These are phyloP conservation scores for Nissolia schottii DNA, from an alignment of 306 rosid genomes.

Conservation along the genomic window DNA sequence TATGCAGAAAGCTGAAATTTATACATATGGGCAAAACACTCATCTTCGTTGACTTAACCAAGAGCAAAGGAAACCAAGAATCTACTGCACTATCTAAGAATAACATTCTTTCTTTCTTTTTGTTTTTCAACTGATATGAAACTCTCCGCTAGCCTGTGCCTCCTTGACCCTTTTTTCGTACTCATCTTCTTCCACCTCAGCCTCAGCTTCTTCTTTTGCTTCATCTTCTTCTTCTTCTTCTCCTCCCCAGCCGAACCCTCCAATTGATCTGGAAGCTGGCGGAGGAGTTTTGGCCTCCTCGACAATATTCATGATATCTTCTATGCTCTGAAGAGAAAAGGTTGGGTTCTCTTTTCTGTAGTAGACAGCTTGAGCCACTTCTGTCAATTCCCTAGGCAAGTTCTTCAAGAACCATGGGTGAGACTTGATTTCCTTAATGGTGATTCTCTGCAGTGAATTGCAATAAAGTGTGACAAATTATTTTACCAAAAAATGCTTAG, in stretches of 20 bases:
- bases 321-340: conserved; percentile 63
- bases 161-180: conserved; percentile 74
- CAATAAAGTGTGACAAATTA: conserved; percentile 26
- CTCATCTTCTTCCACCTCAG: conserved; percentile 53
- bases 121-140: conserved; percentile 34
- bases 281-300: conserved; percentile 66
- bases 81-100: conserved; percentile 29
- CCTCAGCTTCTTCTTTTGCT: conserved; percentile 32
- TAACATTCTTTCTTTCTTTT: background rate
- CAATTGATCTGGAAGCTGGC: conserved; percentile 46
- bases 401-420: conserved; percentile 84
- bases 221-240: conserved; percentile 52
- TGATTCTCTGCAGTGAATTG: conserved; percentile 55
- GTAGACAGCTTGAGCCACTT: conserved; percentile 65
- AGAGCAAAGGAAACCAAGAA: conserved; percentile 39
- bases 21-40: conserved; percentile 36
- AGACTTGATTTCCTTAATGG: conserved; percentile 73
- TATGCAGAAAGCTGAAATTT: conserved; percentile 35
- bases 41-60: conserved; percentile 18
- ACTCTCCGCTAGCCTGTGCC: conserved; percentile 67
- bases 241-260: conserved; percentile 76
- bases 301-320: conserved; percentile 74
- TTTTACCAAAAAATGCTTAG: background rate
- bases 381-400: conserved; percentile 83
- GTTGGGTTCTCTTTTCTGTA: conserved; percentile 73